Percentiles rank a stretch among this genome's conserved stretches.
Conservation (phyloP, 306 rosid genomes). For the Dalbergia oliveri region DNA sequence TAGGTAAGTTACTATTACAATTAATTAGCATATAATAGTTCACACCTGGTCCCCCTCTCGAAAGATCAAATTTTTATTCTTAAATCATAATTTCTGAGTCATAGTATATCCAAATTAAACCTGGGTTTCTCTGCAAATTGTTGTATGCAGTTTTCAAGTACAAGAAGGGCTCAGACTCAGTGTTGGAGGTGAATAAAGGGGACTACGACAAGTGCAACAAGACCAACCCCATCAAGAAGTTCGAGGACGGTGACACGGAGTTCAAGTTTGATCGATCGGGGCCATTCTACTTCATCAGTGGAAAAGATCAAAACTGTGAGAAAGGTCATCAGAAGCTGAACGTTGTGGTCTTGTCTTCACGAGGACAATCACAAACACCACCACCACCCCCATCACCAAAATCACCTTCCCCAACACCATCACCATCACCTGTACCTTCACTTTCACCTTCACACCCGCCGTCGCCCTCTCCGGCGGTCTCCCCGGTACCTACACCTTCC, state of each 20-base stretch:
- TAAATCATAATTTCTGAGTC: neutral
- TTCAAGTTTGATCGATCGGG: constrained; percentile 70
- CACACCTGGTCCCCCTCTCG: no score
- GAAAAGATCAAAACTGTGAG: constrained; percentile 54
- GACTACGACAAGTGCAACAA: constrained; percentile 69
- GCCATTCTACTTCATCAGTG: constrained; percentile 78
- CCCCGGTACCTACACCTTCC: neutral
- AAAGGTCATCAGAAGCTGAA: constrained; percentile 79
- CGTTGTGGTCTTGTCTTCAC: constrained; percentile 61
- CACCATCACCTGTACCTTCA: constrained; percentile 10
- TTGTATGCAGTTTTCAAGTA: constrained; percentile 70
- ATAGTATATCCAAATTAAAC: neutral
- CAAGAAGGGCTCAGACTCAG: constrained; percentile 75
- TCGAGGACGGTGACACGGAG: constrained; percentile 69
- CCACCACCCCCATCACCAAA: neutral
- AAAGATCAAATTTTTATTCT: neutral
- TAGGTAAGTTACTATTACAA: no score
- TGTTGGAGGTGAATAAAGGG: constrained; percentile 72
- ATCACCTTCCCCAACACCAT: neutral
- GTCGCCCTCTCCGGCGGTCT: constrained; percentile 4
- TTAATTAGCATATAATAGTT: no score
- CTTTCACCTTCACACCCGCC: neutral
- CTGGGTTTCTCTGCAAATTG: neutral
- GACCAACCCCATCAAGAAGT: constrained; percentile 63
- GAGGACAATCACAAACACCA: neutral